Percentiles rank a stretch among this genome's conserved stretches.
phyloP scores from a whole-genome alignment of 768 basidiomycete genomes.

The Termitomyces sp. region DNA sequence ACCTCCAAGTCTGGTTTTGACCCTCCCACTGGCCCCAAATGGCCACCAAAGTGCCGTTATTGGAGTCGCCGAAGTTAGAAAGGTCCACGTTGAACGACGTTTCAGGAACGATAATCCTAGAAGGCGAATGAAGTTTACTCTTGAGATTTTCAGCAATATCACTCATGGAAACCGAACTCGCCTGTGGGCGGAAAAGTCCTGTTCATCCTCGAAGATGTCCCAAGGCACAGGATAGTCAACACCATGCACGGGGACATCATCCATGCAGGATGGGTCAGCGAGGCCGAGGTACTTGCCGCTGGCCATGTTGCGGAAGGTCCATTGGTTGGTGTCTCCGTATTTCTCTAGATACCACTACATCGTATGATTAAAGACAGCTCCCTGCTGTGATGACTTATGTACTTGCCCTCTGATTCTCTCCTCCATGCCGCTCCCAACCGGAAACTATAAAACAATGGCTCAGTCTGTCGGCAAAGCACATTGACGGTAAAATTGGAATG shows the following conservation, averaged over 20 bases:
- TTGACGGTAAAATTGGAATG: background rate
- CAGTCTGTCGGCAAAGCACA: background rate
- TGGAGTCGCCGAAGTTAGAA: conserved; percentile 33
- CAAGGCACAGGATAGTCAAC: conserved; percentile 9
- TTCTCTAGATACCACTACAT: conserved; percentile 16
- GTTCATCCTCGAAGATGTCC: conserved; percentile 18
- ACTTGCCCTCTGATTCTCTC: conserved; percentile 37
- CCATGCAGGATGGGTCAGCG: background rate
- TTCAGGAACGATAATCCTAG: background rate
- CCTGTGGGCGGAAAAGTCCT: conserved; percentile 11
- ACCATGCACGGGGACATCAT: conserved; percentile 10
- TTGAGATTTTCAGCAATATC: background rate
- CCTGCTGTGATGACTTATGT: background rate
- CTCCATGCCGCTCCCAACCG: conserved; percentile 32
- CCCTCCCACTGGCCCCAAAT: conserved; percentile 38
- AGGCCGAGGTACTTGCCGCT: conserved; percentile 16
- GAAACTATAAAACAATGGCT: conserved; percentile 26
- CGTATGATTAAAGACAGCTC: background rate
- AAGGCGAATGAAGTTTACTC: background rate
- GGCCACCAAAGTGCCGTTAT: conserved; percentile 32
- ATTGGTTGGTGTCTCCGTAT: conserved; percentile 6
- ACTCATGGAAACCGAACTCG: background rate
- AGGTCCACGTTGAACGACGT: conserved; percentile 25
- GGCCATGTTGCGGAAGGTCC: conserved; percentile 16
- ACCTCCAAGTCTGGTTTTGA: conserved; percentile 39